Base-by-base conservation (phyloP, 352 stramenopile species). In the Phytophthora colocasiae region DNA sequence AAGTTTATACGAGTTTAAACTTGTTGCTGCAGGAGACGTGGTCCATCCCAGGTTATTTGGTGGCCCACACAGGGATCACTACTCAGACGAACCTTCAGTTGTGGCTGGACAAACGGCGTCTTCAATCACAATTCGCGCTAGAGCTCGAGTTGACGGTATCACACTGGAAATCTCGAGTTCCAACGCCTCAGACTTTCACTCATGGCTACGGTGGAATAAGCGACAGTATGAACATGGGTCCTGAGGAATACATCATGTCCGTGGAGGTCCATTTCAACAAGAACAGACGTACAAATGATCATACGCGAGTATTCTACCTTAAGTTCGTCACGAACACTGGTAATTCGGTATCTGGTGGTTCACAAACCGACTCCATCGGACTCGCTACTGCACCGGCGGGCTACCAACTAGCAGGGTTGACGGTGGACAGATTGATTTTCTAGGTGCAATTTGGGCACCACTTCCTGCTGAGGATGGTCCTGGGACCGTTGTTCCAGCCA, bases 261-360 rank as follows among this genome's bases (percentile, higher is more conserved):
- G 45, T 50, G 38, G 47, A 62, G 43, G 41, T 26, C 11, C 27
- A 52, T 52, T 52, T 15, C 12, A 26, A n/a, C 17, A 50, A 50
- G 22, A 50, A 50, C 26, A 14, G 27, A 15, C 32, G 45, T 29
- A 54, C 22, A 22, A 10, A 55, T 3, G 45, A 44, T 6, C 40
- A 41, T n/a, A 66, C 58, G 4, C 48, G 58, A 4, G 34, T 60
- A 15, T 66, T 66, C 40, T 60, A 66, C 32, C 19, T 59, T 4
- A 57, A 26, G 5, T 66, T 66, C 26, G 19, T 34, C 14, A 66
- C 58, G 10, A 66, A 31, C 43, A 15, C 22, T 4, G 54, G 45
- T 14, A 64, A 64, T n/a, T 50, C 46, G n/a, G n/a, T n/a, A n/a
- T n/a, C n/a, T n/a, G 46, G 45, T 5, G 45, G 56, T 6, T 43